Evolutionary conservation across 441 rosid genomes (phyloP).

Genomic region (Gossypium trilobum): DNA sequence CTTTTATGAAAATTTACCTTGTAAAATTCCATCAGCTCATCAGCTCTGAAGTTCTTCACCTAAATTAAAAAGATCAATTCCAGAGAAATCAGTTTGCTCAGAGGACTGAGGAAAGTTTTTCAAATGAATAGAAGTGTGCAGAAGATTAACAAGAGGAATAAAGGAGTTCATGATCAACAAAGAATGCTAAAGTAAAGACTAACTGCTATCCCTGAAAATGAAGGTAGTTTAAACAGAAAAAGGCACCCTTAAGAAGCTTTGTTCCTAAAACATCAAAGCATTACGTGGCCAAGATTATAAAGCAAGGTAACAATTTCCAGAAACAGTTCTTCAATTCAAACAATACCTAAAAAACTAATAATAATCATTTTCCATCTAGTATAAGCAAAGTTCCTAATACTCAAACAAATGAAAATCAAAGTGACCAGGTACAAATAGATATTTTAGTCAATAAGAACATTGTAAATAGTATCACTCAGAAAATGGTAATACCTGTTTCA

Average conservation of each 20-base stretch:
- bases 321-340: neutral
- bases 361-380: conserved; percentile 4
- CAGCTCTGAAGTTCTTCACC: conserved; percentile 73
- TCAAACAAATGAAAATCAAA: neutral
- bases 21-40: conserved; percentile 76
- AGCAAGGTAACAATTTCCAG: neutral
- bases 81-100: conserved; percentile 6
- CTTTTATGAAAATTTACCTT: conserved; percentile 37
- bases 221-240: neutral
- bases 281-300: neutral
- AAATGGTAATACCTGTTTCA: conserved; percentile 55
- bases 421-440: neutral
- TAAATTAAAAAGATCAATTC: conserved; percentile 19
- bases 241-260: neutral
- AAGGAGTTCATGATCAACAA: neutral
- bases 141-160: neutral
- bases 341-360: neutral
- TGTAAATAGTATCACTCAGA: neutral
- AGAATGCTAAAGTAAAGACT: neutral
- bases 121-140: conserved; percentile 1
- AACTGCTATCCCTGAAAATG: neutral
- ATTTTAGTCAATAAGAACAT: neutral
- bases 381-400: neutral
- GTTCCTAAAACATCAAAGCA: conserved; percentile 2
- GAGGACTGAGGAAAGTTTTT: neutral